Conservation (phyloP, 768 basidiomycete genomes). For the Trametes cubensis region DNA sequence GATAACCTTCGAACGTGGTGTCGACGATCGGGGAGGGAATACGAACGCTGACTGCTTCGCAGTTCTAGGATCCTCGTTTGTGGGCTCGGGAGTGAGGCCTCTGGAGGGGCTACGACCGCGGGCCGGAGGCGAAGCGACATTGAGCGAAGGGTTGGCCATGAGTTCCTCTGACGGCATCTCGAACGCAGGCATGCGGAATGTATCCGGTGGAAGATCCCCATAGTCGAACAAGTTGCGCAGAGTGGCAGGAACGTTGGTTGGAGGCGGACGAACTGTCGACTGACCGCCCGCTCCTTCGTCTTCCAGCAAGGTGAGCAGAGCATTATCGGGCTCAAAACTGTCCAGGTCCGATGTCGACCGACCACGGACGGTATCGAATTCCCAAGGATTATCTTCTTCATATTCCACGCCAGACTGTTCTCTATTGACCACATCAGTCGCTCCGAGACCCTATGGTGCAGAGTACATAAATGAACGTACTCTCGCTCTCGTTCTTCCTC, state of each 20-base stretch:
- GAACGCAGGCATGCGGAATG: constrained; percentile 46
- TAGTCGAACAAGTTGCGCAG: constrained; percentile 80
- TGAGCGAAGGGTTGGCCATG: constrained; percentile 20
- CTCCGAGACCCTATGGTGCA: constrained; percentile 1
- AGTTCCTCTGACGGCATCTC: constrained; percentile 24
- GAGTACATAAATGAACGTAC: constrained; percentile 15
- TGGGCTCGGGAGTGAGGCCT: constrained; percentile 37
- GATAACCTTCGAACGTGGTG: constrained; percentile 37
- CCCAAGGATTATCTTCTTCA: constrained; percentile 56
- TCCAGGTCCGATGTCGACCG: constrained; percentile 31
- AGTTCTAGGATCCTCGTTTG: constrained; percentile 44
- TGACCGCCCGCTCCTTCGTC: constrained; percentile 35
- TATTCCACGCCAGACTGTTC: neutral
- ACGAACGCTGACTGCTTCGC: constrained; percentile 55
- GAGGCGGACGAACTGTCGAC: constrained; percentile 53
- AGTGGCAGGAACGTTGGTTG: constrained; percentile 67
- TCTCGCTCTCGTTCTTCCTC: constrained; percentile 50
- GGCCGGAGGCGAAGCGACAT: constrained; percentile 40
- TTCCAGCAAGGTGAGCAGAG: constrained; percentile 14
- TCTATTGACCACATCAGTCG: neutral
- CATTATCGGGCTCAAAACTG: constrained; percentile 14
- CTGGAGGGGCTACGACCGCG: constrained; percentile 39
- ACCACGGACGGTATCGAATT: constrained; percentile 73
- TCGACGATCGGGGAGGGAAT: constrained; percentile 47
- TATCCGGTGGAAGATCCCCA: constrained; percentile 42